Evolutionary conservation across 2,329 filamentous ascomycete genomes (phyloP), one percentile per base, ranked within the genome.

Genomic region (Dothideomycetidae sp.): DNA sequence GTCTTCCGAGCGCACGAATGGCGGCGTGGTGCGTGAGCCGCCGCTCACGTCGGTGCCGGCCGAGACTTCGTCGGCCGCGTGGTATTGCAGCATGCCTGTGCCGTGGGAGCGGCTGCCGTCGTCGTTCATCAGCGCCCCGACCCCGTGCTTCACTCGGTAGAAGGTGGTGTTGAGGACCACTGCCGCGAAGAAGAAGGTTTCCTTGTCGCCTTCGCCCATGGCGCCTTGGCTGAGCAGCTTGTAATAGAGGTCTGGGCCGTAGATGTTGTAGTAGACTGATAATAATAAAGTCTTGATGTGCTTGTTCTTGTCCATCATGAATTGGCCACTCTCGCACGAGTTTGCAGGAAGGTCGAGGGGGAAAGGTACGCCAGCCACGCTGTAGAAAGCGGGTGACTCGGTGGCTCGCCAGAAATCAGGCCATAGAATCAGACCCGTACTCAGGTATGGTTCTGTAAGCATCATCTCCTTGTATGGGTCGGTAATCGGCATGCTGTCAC

Each of bases 151-250:
- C 31, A 67, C 63, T 21, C 58, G 53, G 44, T 66, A 63, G 45
- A 58, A 64, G 2, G 57, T 46, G 4, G 58, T 51, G 3, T 51
- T 47, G 2, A 64, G 48, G 9, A 53, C 60, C 3, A 57, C 43
- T 5, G 66, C 62, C 5, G 64, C 64, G 4, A 60, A 53, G 10
- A 64, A 47, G 44, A 68, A 68, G 0, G 64, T 67, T 45, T 68
- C 65, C 46, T 68, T 68, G 49, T 68, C 65, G 11, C 66, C 66
- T 48, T 67, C 56, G 9, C 65, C 66, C 0, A 59, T 52, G 5
- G 58, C 63, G 21, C 64, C 64, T 47, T 67, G 64, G 3, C 57
- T 61, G 7, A 66, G 52, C 0, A 68, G 48, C 0, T 57, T 54
- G 42, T 66, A 68, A 44, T 63, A 68, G 36, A 57, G 55, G 0